Conservation (phyloP, 495 filamentous ascomycete genomes). For the Xylaria acuta region DNA sequence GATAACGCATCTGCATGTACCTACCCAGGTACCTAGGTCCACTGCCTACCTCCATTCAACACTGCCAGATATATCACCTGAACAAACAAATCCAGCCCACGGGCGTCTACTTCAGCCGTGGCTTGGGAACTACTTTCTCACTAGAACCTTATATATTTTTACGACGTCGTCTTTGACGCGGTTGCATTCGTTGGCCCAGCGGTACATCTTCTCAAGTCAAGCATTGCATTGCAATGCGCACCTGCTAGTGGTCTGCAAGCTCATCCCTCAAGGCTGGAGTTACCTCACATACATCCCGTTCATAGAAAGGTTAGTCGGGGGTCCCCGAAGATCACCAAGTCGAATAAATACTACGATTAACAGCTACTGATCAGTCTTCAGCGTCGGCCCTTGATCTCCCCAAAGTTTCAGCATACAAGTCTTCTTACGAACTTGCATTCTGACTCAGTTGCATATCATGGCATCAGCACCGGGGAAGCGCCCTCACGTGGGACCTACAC, state of each 20-base stretch:
- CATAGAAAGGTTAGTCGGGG: slow-evolving; percentile 1
- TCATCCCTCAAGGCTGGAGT: neutral
- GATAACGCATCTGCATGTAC: neutral
- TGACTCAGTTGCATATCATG: slow-evolving; percentile 11
- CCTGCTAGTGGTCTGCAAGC: neutral
- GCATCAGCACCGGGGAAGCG: slow-evolving; percentile 30
- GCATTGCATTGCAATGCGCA: neutral
- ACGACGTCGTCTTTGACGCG: neutral
- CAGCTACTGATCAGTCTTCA: slow-evolving; percentile 4
- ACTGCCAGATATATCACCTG: neutral
- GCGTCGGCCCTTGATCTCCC: neutral
- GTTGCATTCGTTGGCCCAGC: slow-evolving; percentile 13
- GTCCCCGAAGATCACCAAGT: slow-evolving; percentile 5
- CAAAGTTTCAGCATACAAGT: neutral
- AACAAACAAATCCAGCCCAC: neutral
- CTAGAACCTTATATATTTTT: neutral
- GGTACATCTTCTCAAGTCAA: neutral
- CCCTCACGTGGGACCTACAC: slow-evolving; percentile 61
- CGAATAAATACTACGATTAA: neutral
- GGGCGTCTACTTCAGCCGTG: neutral
- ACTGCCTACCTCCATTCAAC: neutral
- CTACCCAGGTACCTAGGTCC: neutral
- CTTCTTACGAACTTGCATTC: neutral
- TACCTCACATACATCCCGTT: neutral
- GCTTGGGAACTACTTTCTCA: slow-evolving; percentile 1